Evolutionary conservation across 805 yeast genomes (phyloP).

Genomic region (Hanseniaspora lindneri): DNA sequence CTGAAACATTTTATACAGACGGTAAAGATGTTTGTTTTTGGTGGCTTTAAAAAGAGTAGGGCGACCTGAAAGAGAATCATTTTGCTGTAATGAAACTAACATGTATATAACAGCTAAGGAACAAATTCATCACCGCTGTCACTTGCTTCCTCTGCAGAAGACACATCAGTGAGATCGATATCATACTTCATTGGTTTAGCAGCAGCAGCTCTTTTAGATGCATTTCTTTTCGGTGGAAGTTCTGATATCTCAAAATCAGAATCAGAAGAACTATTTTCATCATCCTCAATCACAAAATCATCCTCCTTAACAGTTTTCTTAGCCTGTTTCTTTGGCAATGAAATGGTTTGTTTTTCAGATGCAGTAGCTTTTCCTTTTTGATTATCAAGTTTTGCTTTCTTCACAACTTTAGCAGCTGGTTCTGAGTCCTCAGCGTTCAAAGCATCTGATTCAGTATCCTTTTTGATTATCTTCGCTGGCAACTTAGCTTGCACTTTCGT

Average conservation of each 20-base stretch:
- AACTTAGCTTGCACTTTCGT: background rate
- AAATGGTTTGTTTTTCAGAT: background rate
- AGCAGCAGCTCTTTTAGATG: constrained; percentile 19
- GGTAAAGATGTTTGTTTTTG: too few species aligned
- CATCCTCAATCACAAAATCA: too few species aligned
- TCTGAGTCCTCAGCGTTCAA: background rate
- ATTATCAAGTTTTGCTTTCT: background rate
- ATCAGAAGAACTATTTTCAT: background rate
- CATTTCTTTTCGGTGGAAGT: constrained; percentile 18
- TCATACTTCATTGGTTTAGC: constrained; percentile 25
- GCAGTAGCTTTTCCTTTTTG: background rate
- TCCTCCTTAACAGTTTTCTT: constrained; percentile 18
- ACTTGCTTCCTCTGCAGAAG: constrained; percentile 20
- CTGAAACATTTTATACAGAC: too few species aligned
- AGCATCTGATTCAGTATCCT: background rate
- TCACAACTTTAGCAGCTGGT: background rate
- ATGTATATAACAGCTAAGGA: background rate
- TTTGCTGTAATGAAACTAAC: too few species aligned
- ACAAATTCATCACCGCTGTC: constrained; percentile 20
- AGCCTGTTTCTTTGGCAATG: constrained; percentile 14
- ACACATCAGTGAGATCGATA: constrained; percentile 22
- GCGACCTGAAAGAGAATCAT: background rate
- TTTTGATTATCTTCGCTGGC: background rate
- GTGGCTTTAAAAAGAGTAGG: background rate
- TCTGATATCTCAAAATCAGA: constrained; percentile 14